These are phyloP conservation scores for Phialemoniopsis sp. DNA, from an alignment of 2,329 filamentous ascomycete genomes.

Conservation along the genomic window DNA sequence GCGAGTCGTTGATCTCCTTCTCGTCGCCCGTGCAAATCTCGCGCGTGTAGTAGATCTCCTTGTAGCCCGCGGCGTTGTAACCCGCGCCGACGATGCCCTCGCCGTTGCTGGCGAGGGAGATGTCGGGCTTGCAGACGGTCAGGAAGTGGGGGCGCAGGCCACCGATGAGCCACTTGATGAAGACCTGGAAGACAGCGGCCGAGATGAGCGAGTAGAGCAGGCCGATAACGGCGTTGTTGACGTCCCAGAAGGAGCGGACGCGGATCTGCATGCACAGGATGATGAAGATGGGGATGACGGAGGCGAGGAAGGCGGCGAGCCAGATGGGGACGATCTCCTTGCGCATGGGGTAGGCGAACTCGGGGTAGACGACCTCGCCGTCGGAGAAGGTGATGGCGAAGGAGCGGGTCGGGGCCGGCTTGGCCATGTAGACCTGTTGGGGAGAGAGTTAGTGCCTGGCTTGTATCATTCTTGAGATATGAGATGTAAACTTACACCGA, in stretches of 20 bases:
- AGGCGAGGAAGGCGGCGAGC: constrained; percentile 62
- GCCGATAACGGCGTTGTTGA: constrained; percentile 68
- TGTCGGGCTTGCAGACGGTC: constrained; percentile 60
- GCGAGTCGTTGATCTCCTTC: constrained; percentile 61
- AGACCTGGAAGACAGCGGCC: constrained; percentile 72
- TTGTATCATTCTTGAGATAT: neutral
- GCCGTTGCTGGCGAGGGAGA: constrained; percentile 33
- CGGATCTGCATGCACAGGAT: constrained; percentile 65
- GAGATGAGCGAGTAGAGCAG: constrained; percentile 66
- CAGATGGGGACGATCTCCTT: constrained; percentile 70
- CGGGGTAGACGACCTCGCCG: constrained; percentile 64
- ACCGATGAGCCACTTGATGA: constrained; percentile 72
- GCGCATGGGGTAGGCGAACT: constrained; percentile 68
- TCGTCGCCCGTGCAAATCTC: constrained; percentile 66
- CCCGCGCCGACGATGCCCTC: constrained; percentile 32
- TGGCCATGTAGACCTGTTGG: constrained; percentile 54
- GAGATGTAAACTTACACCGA: constrained; percentile 48
- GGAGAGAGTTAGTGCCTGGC: neutral
- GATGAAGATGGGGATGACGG: constrained; percentile 58
- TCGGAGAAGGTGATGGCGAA: constrained; percentile 65
- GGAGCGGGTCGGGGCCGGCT: constrained; percentile 63
- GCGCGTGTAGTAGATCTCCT: constrained; percentile 62
- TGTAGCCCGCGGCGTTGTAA: constrained; percentile 42
- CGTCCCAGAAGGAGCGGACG: constrained; percentile 63
- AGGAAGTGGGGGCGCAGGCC: constrained; percentile 71